Conservation (phyloP, 345 rosid species). For the Noccaea bulbosa region DNA sequence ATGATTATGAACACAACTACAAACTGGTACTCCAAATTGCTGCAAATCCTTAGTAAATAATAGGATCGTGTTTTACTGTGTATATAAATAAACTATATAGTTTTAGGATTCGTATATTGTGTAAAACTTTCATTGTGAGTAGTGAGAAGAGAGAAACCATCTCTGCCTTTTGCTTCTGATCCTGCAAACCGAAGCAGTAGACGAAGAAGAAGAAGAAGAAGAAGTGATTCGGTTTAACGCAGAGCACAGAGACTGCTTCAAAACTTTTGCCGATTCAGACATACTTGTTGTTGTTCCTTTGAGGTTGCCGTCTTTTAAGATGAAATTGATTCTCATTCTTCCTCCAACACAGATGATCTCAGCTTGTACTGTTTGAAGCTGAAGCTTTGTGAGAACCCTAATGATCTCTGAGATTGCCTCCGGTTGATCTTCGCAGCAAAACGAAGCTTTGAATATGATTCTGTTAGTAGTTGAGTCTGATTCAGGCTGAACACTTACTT, state of each 20-base stretch:
- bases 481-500: constrained; percentile 60
- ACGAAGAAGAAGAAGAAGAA: constrained; percentile 47
- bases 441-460: constrained; percentile 58
- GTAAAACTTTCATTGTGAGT: constrained; percentile 32
- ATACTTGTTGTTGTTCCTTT: background rate
- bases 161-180: constrained; percentile 91
- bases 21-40: background rate
- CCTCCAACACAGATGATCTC: constrained; percentile 77
- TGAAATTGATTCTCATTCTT: constrained; percentile 62
- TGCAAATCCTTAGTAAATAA: constrained; percentile 9
- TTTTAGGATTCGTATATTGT: background rate
- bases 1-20: background rate
- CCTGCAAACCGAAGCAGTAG: constrained; percentile 51
- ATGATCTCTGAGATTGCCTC: constrained; percentile 72
- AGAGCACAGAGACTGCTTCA: constrained; percentile 56
- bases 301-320: constrained; percentile 47
- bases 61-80: background rate
- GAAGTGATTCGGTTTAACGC: constrained; percentile 48
- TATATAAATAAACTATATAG: background rate
- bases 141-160: constrained; percentile 67
- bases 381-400: constrained; percentile 55
- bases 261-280: constrained; percentile 38
- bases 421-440: constrained; percentile 88
- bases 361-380: constrained; percentile 57
- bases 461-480: constrained; percentile 9